Base-by-base conservation (phyloP, 805 yeast genomes). In the Cyberlindnera mycetangii region DNA sequence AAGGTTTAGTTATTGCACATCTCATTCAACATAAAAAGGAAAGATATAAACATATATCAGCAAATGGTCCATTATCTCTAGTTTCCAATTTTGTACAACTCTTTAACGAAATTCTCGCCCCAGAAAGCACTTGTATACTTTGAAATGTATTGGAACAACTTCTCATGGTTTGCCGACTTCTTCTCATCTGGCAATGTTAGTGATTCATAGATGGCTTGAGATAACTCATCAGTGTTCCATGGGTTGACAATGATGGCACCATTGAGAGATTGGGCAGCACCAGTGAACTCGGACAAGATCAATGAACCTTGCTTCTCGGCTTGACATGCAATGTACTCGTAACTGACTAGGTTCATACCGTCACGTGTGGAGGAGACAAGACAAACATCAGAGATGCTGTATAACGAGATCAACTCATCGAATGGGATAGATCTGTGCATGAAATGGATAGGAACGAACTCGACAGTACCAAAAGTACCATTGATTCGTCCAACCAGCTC, bases 231-330 rank as follows among this genome's bases (percentile, higher is more conserved):
- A 18, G 90, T 92, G 62, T 92, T 93, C 99, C 99, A 93, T 3
- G 99, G 99, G 60, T 93, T 93, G 17, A 93, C 96, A 47, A 93
- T 80, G 12, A 92, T 64, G 1, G 96, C 89, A 19, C 99, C 99
- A 60, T 93, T 92, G 51, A 93, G 71, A 1, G 95, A 85, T 68
- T 93, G 99, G 1, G 99, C 98, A n/a, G 99, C 99, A 39, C 99
- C 99, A 0, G 99, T 93, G 68, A 93, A 93, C 68, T 93, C 99
- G 33, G 95, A 84, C 50, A 93, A 65, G 39, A 93, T 86, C 54
- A 93, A 72, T 3, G 89, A 81, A 8, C 99, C 99, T 51, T 89
- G 82, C 49, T 81, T 81, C 37, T 83, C 82, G 50, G 81, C 77
- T 67, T 93, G 99, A 61, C 98, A 92, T 1, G 98, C 97, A 57